phyloP scores from a whole-genome alignment of 148 eudicot species.

The Rhododendron molle region DNA sequence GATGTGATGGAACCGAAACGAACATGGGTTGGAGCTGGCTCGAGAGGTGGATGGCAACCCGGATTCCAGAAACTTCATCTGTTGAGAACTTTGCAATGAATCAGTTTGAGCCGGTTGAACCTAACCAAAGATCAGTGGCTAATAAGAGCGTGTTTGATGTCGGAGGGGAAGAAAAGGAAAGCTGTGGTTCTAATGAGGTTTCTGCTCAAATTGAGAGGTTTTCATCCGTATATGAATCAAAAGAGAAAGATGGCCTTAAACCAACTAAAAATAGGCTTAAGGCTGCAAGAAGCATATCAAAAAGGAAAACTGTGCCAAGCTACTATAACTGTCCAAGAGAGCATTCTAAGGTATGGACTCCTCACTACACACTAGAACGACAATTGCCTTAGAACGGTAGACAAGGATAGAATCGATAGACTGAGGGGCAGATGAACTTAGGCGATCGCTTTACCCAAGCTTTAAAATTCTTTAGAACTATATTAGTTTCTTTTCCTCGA shows the following conservation, averaged over 20 bases:
- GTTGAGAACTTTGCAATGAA: conserved; percentile 32
- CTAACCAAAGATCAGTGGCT: conserved; percentile 23
- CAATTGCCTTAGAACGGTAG: not conserved
- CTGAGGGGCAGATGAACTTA: not conserved
- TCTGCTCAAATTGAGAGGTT: conserved; percentile 30
- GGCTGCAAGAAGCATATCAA: conserved; percentile 7
- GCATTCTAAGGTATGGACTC: not conserved
- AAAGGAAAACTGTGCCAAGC: conserved; percentile 8
- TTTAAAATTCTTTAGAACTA: not conserved
- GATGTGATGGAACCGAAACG: conserved; percentile 37
- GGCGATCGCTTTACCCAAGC: not conserved
- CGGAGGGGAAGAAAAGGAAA: conserved; percentile 71
- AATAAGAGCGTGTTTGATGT: conserved; percentile 35
- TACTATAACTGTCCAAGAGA: not conserved
- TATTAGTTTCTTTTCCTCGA: not conserved
- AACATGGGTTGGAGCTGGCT: conserved; percentile 85
- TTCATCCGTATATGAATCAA: conserved; percentile 17
- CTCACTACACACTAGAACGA: not conserved
- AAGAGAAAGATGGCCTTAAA: conserved; percentile 20
- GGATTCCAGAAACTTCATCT: conserved; percentile 42
- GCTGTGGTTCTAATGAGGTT: conserved; percentile 86
- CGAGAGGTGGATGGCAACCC: conserved; percentile 94
- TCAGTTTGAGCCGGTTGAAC: conserved; percentile 25
- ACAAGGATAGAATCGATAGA: not conserved
- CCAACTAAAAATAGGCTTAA: not conserved